Conservation (phyloP, 441 rosid species). For the Adansonia rubrostipa region DNA sequence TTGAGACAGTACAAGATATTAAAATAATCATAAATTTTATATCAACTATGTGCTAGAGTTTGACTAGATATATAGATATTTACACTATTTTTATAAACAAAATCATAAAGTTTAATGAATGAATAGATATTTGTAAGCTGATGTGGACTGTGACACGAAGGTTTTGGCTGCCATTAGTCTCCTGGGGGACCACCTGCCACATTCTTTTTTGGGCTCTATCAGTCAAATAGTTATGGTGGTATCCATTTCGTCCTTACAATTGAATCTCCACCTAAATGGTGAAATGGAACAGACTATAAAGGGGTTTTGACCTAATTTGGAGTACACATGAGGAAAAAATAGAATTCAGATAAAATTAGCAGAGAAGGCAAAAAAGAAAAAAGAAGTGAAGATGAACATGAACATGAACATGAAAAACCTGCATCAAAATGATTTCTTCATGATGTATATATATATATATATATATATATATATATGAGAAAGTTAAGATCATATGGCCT, state of each 20-base stretch:
- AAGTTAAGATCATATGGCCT: slow-evolving; percentile 30
- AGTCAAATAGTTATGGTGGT: background rate
- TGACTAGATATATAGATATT: too few species aligned
- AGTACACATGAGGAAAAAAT: too few species aligned
- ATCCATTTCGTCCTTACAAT: background rate
- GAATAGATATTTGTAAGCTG: too few species aligned
- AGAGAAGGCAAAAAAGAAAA: background rate
- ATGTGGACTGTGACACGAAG: slow-evolving; percentile 2
- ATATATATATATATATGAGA: background rate
- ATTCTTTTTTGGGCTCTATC: background rate
- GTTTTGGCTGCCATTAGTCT: slow-evolving; percentile 33
- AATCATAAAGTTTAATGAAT: slow-evolving; percentile 23
- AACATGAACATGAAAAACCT: background rate
- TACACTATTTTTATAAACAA: background rate
- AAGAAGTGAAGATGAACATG: too few species aligned
- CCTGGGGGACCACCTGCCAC: slow-evolving; percentile 17
- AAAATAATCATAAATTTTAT: too few species aligned
- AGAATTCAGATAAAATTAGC: too few species aligned
- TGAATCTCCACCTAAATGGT: background rate
- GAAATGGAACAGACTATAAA: background rate
- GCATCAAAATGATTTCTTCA: slow-evolving; percentile 41
- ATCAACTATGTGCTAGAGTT: too few species aligned
- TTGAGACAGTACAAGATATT: too few species aligned
- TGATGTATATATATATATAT: slow-evolving; percentile 22
- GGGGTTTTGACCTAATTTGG: too few species aligned